A percentile compares a stretch with the other conserved stretches of the same genome.
These are phyloP conservation scores for Suhomyces emberorum DNA, from an alignment of 805 yeast species.

Conservation along the genomic window DNA sequence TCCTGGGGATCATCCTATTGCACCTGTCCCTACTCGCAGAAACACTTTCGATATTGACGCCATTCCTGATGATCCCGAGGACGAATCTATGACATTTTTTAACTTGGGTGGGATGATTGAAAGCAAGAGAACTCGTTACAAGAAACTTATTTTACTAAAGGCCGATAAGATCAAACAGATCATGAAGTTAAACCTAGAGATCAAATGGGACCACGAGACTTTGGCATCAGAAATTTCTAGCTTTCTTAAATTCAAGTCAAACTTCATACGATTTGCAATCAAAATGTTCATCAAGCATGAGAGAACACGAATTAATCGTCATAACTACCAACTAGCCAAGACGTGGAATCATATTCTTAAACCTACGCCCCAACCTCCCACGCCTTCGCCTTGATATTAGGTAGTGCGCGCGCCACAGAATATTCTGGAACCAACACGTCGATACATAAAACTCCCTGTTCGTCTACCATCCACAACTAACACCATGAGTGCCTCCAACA, in stretches of 20 bases:
- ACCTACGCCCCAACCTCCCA: too few relatives aligned
- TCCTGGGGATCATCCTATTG: background rate
- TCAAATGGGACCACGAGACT: conserved; percentile 55
- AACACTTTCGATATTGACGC: conserved; percentile 15
- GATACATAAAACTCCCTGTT: background rate
- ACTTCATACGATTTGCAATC: conserved; percentile 36
- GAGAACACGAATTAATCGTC: too few relatives aligned
- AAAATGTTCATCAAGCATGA: conserved; percentile 21
- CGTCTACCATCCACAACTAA: too few relatives aligned
- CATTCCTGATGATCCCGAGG: conserved; percentile 13
- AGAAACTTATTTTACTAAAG: conserved; percentile 38
- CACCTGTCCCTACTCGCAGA: conserved; percentile 6
- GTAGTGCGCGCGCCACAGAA: conserved; percentile 1
- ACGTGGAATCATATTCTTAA: too few relatives aligned
- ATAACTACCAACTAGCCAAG: too few relatives aligned
- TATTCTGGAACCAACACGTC: conserved; percentile 4
- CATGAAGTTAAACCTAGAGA: conserved; percentile 41
- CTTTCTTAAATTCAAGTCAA: conserved; percentile 50
- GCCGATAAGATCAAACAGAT: conserved; percentile 42
- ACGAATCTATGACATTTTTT: conserved; percentile 23
- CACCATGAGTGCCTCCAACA: conserved; percentile 46
- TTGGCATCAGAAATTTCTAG: conserved; percentile 63
- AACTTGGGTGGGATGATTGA: conserved; percentile 45
- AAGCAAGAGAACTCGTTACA: conserved; percentile 48
- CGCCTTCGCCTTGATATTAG: too few relatives aligned